Conservation (phyloP, 306 rosid species). For the Prunus campanulata region DNA sequence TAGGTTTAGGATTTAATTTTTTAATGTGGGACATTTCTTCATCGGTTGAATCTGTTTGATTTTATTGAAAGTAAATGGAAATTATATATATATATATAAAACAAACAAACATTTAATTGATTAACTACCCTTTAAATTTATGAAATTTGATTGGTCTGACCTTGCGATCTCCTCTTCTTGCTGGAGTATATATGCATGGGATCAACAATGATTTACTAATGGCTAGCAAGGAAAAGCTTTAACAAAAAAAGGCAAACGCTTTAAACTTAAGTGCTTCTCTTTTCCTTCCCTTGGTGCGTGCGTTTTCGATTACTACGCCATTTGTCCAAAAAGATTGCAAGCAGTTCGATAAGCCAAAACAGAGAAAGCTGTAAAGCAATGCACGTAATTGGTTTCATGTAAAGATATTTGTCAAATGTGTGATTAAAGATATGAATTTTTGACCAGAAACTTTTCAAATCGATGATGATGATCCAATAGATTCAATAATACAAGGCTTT, state of each 20-base stretch:
- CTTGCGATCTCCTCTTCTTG: neutral
- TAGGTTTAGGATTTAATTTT: no score
- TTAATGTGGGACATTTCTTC: no score
- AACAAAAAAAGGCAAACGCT: neutral
- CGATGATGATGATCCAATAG: conserved; percentile 1
- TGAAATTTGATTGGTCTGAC: neutral
- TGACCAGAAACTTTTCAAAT: conserved; percentile 40
- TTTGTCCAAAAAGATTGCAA: conserved; percentile 7
- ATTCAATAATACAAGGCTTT: conserved; percentile 21
- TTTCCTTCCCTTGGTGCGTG: neutral
- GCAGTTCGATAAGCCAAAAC: neutral
- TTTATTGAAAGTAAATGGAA: no score
- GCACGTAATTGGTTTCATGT: conserved; percentile 7
- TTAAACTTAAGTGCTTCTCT: neutral
- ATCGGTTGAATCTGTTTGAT: no score
- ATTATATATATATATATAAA: no score
- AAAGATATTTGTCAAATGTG: conserved; percentile 16
- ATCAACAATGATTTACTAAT: conserved; percentile 5
- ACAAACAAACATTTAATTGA: no score
- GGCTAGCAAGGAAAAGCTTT: neutral
- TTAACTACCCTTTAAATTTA: no score
- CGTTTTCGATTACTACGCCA: conserved; percentile 21
- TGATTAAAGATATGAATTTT: conserved; percentile 28
- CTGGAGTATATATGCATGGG: neutral
- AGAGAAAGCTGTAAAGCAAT: conserved; percentile 5